A percentile compares a stretch with the other conserved stretches of the same genome.
phyloP scores from a whole-genome alignment of 257 asterid genomes.

The Coffea eugenioides region DNA sequence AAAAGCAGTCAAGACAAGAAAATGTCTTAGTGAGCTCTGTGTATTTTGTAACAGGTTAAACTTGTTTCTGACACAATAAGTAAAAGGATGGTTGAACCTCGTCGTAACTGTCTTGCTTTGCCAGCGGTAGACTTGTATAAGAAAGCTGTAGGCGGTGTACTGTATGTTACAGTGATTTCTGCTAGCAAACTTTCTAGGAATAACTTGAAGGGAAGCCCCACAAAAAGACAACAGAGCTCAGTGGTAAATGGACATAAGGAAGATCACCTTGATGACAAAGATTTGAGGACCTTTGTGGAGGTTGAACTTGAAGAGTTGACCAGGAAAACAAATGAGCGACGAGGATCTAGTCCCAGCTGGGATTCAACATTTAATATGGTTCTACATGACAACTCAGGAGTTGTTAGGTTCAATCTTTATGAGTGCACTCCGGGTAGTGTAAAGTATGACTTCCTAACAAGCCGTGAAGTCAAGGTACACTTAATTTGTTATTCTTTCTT shows the following conservation, averaged over 20 bases:
- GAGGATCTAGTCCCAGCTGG: constrained; percentile 82
- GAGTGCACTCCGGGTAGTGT: constrained; percentile 68
- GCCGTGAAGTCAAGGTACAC: constrained; percentile 90
- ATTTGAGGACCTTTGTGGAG: constrained; percentile 78
- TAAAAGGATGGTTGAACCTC: constrained; percentile 95
- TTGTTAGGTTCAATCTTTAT: constrained; percentile 67
- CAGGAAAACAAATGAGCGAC: constrained; percentile 59
- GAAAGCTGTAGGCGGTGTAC: constrained; percentile 77
- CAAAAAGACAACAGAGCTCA: constrained; percentile 40
- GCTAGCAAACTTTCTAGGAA: constrained; percentile 60
- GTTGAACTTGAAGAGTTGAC: constrained; percentile 84
- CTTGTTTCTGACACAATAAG: constrained; percentile 66
- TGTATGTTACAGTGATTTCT: constrained; percentile 62
- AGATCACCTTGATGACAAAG: constrained; percentile 41
- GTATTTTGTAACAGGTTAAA: constrained; percentile 56
- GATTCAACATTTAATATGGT: constrained; percentile 72
- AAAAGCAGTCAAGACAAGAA: neutral
- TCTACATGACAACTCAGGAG: constrained; percentile 76
- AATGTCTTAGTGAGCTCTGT: neutral
- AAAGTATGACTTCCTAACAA: constrained; percentile 72
- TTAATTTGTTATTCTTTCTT: constrained; percentile 12
- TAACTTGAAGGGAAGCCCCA: constrained; percentile 41
- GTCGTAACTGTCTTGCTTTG: constrained; percentile 84
- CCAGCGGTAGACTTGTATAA: constrained; percentile 69
- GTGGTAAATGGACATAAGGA: constrained; percentile 34